Base-by-base conservation (phyloP, 1,139 yeast species). In the Taiozyma sp. region DNA sequence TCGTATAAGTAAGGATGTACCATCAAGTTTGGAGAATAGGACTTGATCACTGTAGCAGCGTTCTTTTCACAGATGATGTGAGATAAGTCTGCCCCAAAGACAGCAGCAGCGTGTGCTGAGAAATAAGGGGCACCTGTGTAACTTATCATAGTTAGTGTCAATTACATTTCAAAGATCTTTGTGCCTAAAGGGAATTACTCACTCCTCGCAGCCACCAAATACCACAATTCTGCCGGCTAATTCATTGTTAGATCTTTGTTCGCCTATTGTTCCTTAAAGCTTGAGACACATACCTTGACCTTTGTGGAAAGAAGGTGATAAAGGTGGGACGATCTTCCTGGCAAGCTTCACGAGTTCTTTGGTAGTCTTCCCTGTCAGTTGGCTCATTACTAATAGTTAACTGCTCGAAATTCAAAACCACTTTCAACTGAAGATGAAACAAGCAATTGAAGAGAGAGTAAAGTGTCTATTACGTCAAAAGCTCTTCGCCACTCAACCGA, bases 51-150 rank as follows among this genome's bases (percentile, higher is more conserved):
- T 0, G 84, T 70, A 1, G 88, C 95, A 0, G 98, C 98, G 42
- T 70, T 70, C 50, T 72, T 69, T 59, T 89, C 96, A 69, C 98
- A 91, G 10, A 93, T 75, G 7, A 93, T 77, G 68, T 93, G 98
- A 35, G 93, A 80, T 72, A 93, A 74, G 63, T 93, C 99, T 43
- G 93, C 87, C 0, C 99, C 99, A 47, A 86, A 77, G 34, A 86
- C 69, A 2, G 96, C 88, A 1, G 95, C 81, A 1, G 97, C 88
- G 64, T 87, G 84, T 13, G 95, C 85, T 29, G 96, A 79, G 66
- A 93, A 93, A 69, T 75, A 93, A 2, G 99, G 99, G 0, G 99
- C 99, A 0, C 99, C 99, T 0, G 98, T 91, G 65, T 88, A 89
- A 63, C 73, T 70, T 16, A 35, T 4, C 34, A 21, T 34, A 32